Base-by-base conservation (phyloP, 352 stramenopile species). In the Halophytophthora polymorphica region DNA sequence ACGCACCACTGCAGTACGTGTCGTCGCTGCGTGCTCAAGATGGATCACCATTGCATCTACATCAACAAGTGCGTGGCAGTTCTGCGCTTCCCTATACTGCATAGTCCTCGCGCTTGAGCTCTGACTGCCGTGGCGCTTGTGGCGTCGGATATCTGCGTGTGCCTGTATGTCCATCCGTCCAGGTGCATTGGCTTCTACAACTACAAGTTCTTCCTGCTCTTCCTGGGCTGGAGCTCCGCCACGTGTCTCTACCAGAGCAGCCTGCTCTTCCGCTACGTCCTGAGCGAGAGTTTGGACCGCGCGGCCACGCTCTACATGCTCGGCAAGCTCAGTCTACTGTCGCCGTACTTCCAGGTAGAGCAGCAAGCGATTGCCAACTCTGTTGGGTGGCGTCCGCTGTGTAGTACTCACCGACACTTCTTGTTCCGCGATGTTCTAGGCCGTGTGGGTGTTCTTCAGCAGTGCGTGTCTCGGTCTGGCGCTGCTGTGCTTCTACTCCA, bases 161-260 rank as follows among this genome's bases (percentile, higher is more conserved):
- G n/a, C n/a, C n/a, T n/a, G n/a, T n/a, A n/a, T n/a, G n/a, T n/a
- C n/a, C 29, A 13, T 25, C 10, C 28, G 18, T 42, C 22, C 46
- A 92, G 82, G 41, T 93, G 84, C 61, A 93, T 95, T 54, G 84
- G 84, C 10, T 90, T 86, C 59, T 81, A 86, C 63, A 95, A 95
- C 66, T 95, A 95, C 77, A 95, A 95, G 67, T 93, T 86, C 55
- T 95, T 95, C 51, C 56, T 95, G 41, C 73, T 83, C 43, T 95
- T 95, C 56, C 70, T 95, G 23, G 77, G 70, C 25, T 95, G 82
- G 82, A 89, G 77, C 41, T 52, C 81, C 0, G 45, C 61, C 2
- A 76, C 80, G 15, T 92, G 84, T 54, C 70, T 93, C 41, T 82
- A 88, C 45, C 52, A 86, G 45, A 82, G 77, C 49, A 72, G 53